Evolutionary conservation across 768 basidiomycete species (phyloP), one percentile per base, ranked within the genome.

Genomic region (Russula sp.): DNA sequence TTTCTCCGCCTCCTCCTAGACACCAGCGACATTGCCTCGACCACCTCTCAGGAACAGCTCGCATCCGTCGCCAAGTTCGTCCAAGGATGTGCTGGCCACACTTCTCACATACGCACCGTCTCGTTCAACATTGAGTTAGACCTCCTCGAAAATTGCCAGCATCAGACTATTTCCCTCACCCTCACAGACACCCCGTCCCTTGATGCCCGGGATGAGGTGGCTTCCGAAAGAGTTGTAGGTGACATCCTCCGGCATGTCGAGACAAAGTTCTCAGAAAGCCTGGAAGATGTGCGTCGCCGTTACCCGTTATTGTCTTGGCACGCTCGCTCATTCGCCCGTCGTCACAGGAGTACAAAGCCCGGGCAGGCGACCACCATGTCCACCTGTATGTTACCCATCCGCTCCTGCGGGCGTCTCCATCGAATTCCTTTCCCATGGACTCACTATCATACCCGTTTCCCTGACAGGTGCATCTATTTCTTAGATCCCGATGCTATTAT

Each of bases 1-100:
- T 89, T 94, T 71, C 86, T 92, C 71, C 84, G 89, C 61, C 87
- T 92, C 70, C 80, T 94, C 67, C 83, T 92, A 74, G 89, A 91
- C 78, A 90, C 91, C 67, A 82, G 82, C 77, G 77, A 82, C 72
- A 78, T 92, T 70, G 82, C 88, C 14, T 76, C 80, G 45, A 72
- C 77, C 22, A 82, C 84, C 58, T 78, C 82, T 53, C 85, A 84
- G 71, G 89, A 89, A 71, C 89, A 93, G 78, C 84, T 89, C 68
- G 82, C 83, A 57, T 85, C 84, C 71, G 84, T 90, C 72, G 89
- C 89, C 68, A 88, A 86, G 76, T 91, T 92, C 75, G 86, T 89
- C 18, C 88, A 89, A 71, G 86, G 85, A 57, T 87, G 75, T 77
- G 83, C 78, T 67, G 81, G 83, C 42, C 87, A 87, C 73, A 91